Conservation (phyloP, 2,329 filamentous ascomycete species). For the Cordyceps fumosorosea region DNA sequence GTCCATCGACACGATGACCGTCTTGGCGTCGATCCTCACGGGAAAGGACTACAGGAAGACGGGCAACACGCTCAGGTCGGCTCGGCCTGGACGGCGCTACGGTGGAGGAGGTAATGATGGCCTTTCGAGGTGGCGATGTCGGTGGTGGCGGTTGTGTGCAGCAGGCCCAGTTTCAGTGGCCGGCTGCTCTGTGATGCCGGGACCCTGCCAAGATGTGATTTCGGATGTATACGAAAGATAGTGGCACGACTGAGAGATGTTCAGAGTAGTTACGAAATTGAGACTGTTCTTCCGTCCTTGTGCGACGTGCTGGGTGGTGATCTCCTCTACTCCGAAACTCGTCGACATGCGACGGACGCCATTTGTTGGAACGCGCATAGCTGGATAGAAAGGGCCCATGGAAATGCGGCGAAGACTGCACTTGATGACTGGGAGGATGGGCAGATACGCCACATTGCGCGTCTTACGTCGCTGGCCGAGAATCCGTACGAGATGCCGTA, state of each 20-base stretch:
- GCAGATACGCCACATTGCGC: conserved; percentile 69
- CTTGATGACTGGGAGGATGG: conserved; percentile 77
- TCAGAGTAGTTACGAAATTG: neutral
- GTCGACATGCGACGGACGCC: neutral
- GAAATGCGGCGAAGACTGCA: conserved; percentile 72
- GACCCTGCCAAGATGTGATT: neutral
- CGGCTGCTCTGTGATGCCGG: neutral
- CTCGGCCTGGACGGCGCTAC: conserved; percentile 2
- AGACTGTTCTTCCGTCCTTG: neutral
- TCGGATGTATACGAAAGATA: neutral
- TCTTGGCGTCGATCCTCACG: conserved; percentile 12
- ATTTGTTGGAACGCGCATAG: no score
- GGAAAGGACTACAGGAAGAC: conserved; percentile 6
- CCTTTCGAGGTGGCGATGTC: neutral
- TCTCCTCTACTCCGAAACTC: neutral
- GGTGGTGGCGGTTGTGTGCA: neutral
- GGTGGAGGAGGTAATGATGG: neutral
- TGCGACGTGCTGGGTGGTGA: neutral
- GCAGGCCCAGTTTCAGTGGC: neutral
- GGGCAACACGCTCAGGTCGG: conserved; percentile 8
- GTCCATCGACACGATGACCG: conserved; percentile 11
- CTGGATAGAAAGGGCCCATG: conserved; percentile 74
- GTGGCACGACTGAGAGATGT: neutral
- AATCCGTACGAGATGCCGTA: conserved; percentile 63
- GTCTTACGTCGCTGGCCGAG: conserved; percentile 80